Evolutionary conservation across 352 stramenopile genomes (phyloP).

Genomic region (Globisporangium iwayamae): DNA sequence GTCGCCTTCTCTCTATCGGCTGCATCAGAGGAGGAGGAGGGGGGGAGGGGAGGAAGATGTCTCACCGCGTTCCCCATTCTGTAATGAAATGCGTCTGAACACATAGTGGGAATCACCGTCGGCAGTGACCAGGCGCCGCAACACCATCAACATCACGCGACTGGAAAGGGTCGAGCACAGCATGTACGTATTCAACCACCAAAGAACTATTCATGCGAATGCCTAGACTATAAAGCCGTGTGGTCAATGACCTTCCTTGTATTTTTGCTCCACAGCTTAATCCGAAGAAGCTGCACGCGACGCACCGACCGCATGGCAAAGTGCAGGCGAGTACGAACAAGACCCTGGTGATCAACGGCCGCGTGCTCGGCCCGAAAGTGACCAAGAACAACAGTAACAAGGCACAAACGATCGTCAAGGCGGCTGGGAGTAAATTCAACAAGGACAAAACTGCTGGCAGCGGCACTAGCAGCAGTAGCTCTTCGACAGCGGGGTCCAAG

Average conservation of each 20-base stretch:
- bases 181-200: neutral
- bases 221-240: neutral
- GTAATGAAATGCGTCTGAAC: neutral
- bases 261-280: conserved; percentile 19
- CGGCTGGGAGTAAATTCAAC: conserved; percentile 6
- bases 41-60: too few relatives aligned
- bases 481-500: conserved; percentile 8
- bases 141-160: conserved; percentile 15
- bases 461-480: conserved; percentile 1
- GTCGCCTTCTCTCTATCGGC: neutral
- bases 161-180: conserved; percentile 7
- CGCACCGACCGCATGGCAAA: conserved; percentile 46
- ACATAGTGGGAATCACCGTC: conserved; percentile 23
- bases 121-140: conserved; percentile 7
- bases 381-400: conserved; percentile 18
- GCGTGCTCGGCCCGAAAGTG: conserved; percentile 54
- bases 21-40: neutral
- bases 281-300: conserved; percentile 44
- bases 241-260: neutral
- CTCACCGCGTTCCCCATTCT: neutral
- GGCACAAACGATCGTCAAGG: conserved; percentile 21
- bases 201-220: neutral
- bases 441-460: neutral
- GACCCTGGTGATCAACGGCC: conserved; percentile 58
- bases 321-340: conserved; percentile 26